A percentile compares a stretch with the other conserved stretches of the same genome.
phyloP scores from a whole-genome alignment of 129 eudicot genomes.

The Gnaphalium uliginosum region DNA sequence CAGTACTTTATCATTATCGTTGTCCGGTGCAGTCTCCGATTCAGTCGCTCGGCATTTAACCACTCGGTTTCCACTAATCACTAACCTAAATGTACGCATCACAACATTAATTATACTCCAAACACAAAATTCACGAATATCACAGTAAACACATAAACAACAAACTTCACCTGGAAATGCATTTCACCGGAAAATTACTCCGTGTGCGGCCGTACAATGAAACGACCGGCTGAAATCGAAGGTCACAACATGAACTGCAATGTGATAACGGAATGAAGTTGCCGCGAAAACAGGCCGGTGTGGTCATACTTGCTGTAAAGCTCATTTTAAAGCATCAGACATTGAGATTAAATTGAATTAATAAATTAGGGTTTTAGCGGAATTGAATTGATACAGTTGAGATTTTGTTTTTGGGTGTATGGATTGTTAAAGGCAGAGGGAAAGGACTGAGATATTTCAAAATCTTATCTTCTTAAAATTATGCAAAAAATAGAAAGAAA shows the following conservation, averaged over 20 bases:
- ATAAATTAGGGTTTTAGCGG: slow-evolving; percentile 19
- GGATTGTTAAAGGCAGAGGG: slow-evolving; percentile 42
- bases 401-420: slow-evolving; percentile 26
- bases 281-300: slow-evolving; percentile 63
- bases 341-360: slow-evolving; percentile 23
- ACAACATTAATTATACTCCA: slow-evolving; percentile 24
- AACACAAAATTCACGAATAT: slow-evolving; percentile 5
- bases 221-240: slow-evolving; percentile 42
- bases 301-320: slow-evolving; percentile 37
- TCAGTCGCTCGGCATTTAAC: slow-evolving; percentile 59
- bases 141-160: not conserved
- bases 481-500: not conserved
- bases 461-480: slow-evolving; percentile 34
- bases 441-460: slow-evolving; percentile 36
- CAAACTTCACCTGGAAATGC: slow-evolving; percentile 31
- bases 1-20: slow-evolving; percentile 59
- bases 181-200: slow-evolving; percentile 18
- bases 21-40: slow-evolving; percentile 54
- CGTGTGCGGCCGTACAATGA: slow-evolving; percentile 41
- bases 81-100: slow-evolving; percentile 37
- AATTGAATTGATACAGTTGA: not conserved
- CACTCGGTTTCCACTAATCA: slow-evolving; percentile 37
- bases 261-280: slow-evolving; percentile 49
- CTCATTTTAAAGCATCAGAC: slow-evolving; percentile 27
- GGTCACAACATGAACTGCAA: slow-evolving; percentile 47